Evolutionary conservation across 78 protist genomes (phyloP), one percentile per base, ranked within the genome.

Genomic region (Polysphondylium violaceum): DNA sequence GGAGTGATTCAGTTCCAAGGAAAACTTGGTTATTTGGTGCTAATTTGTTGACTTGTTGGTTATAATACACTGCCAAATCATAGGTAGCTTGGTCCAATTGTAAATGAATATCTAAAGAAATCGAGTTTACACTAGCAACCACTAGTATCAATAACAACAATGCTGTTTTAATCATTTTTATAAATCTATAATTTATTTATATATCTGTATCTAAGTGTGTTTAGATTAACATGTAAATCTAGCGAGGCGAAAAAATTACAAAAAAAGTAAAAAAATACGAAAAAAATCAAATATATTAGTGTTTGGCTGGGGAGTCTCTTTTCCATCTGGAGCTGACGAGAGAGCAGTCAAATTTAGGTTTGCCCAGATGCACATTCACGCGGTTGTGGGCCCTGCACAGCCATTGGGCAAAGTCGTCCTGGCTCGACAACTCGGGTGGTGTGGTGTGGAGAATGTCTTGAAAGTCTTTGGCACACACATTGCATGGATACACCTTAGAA

Each of bases 401-500:
- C 94, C 94, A 88, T 8, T 47, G 44, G 3, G 94, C 21, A 40
- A 88, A 88, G 23, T 76, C 79, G 7, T 76, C 0, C 47, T 78
- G 86, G 21, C 55, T 50, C 23, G 74, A 44, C 12, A 88, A 63
- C 16, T 33, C 40, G 33, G 94, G 87, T 25, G 94, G 94, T 31
- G 76, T 50, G 5, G 19, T 60, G 3, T 14, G 6, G 2, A 88
- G 68, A n/a, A 88, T 65, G 16, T 76, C 86, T 29, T 69, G 75
- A 65, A 88, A 76, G 36, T 88, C 94, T 55, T 88, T 69, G 1
- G 94, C 94, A 41, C 94, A 88, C 4, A 76, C 87, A n/a, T 88
- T 64, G 25, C 94, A 88, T 23, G 94, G 94, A 51, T 88, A 88
- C 12, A 88, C 94, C 44, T 88, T 74, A 44, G 94, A 88, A 31